Evolutionary conservation across 371 early-diverging fungal genomes (phyloP).

Genomic region (Entomophthora muscae): DNA sequence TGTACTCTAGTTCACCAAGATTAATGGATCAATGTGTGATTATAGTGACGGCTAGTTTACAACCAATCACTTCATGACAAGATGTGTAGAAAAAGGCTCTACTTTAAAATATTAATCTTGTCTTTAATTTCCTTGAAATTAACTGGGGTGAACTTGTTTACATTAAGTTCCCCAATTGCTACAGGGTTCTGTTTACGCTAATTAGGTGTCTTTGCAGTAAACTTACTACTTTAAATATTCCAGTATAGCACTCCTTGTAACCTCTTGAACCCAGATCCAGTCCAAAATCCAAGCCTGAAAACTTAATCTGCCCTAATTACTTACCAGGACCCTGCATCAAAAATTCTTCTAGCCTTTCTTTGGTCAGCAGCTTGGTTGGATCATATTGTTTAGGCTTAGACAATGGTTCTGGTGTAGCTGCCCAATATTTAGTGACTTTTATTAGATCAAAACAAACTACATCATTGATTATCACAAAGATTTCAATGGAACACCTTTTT

Average conservation of each 20-base stretch:
- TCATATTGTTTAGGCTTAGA: not conserved
- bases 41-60: too few relatives aligned
- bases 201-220: not conserved
- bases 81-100: conserved; percentile 13
- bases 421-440: too few relatives aligned
- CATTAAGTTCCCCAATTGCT: conserved; percentile 49
- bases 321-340: not conserved
- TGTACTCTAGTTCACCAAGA: too few relatives aligned
- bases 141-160: conserved; percentile 41
- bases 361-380: not conserved
- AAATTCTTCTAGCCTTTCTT: not conserved
- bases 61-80: too few relatives aligned
- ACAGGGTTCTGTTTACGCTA: conserved; percentile 28
- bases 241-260: conserved; percentile 58
- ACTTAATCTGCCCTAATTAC: not conserved
- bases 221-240: conserved; percentile 36
- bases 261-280: conserved; percentile 56
- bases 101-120: conserved; percentile 58
- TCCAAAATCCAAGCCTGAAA: conserved; percentile 21
- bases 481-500: too few relatives aligned
- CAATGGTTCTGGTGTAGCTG: too few relatives aligned
- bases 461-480: too few relatives aligned
- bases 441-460: too few relatives aligned
- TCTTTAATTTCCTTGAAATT: conserved; percentile 55
- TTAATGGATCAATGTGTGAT: too few relatives aligned